These are phyloP conservation scores for Pisolithus orientalis DNA, from an alignment of 768 basidiomycete genomes.

Conservation along the genomic window DNA sequence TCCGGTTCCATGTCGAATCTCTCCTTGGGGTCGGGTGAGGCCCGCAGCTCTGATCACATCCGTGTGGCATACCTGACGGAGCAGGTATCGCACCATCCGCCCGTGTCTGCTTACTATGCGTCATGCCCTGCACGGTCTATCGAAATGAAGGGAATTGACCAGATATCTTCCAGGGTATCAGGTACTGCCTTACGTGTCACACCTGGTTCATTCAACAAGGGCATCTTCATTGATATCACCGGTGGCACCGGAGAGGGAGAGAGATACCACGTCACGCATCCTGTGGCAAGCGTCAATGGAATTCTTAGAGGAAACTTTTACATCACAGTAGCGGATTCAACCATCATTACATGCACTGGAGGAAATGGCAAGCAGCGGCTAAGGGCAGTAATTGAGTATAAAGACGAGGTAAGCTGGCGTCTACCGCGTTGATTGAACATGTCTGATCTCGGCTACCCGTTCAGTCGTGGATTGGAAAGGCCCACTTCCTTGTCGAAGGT, in stretches of 20 bases:
- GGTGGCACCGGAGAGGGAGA: slow-evolving; percentile 74
- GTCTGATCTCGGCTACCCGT: background rate
- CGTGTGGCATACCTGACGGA: slow-evolving; percentile 84
- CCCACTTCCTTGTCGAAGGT: slow-evolving; percentile 82
- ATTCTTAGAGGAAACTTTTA: slow-evolving; percentile 90
- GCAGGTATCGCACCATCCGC: slow-evolving; percentile 96
- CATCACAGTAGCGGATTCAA: slow-evolving; percentile 75
- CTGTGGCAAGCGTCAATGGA: slow-evolving; percentile 85
- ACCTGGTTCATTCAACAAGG: slow-evolving; percentile 83
- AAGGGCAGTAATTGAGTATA: slow-evolving; percentile 86
- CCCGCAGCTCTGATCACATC: slow-evolving; percentile 35
- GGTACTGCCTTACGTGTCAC: slow-evolving; percentile 79
- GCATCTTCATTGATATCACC: slow-evolving; percentile 75
- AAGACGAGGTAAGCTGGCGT: slow-evolving; percentile 73
- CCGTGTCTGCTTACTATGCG: slow-evolving; percentile 82
- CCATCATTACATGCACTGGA: slow-evolving; percentile 75
- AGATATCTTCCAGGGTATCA: slow-evolving; percentile 88
- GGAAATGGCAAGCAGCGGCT: slow-evolving; percentile 56
- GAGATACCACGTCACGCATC: slow-evolving; percentile 84
- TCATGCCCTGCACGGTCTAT: slow-evolving; percentile 67
- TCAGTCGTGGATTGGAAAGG: slow-evolving; percentile 84
- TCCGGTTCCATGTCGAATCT: slow-evolving; percentile 57
- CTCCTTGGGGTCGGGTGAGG: slow-evolving; percentile 38
- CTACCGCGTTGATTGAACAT: background rate
- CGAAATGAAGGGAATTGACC: slow-evolving; percentile 78